Conservation (phyloP, 805 yeast species). For the Sugiyamaella qingdaonensis region DNA sequence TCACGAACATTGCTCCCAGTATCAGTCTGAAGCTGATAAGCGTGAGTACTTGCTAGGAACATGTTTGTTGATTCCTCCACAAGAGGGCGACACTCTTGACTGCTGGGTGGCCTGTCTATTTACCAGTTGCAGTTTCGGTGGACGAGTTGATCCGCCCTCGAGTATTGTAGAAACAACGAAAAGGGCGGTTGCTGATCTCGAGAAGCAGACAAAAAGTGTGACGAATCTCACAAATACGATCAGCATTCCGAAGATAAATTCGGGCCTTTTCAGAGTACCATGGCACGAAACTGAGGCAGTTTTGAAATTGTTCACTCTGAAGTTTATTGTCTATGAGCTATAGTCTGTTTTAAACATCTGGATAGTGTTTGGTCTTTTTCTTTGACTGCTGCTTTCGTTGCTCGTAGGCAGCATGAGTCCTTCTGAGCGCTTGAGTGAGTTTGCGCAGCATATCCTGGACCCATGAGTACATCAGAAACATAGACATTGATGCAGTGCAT, state of each 20-base stretch:
- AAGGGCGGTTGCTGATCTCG: slow-evolving; percentile 46
- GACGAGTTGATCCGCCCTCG: slow-evolving; percentile 37
- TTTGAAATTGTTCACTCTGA: slow-evolving; percentile 35
- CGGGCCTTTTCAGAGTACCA: slow-evolving; percentile 77
- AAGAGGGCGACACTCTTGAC: slow-evolving; percentile 29
- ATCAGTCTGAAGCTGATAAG: slow-evolving; percentile 23
- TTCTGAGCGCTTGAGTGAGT: slow-evolving; percentile 2
- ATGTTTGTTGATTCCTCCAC: slow-evolving; percentile 43
- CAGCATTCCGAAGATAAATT: slow-evolving; percentile 72
- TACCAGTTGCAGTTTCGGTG: slow-evolving; percentile 56
- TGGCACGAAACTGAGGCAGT: slow-evolving; percentile 65
- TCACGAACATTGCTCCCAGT: slow-evolving; percentile 37
- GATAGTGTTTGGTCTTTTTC: background rate
- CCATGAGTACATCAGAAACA: slow-evolving; percentile 29
- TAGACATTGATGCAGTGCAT: slow-evolving; percentile 29
- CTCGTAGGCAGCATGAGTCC: background rate
- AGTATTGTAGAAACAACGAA: slow-evolving; percentile 52
- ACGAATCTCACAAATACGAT: slow-evolving; percentile 31
- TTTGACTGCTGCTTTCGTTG: background rate
- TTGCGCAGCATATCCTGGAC: slow-evolving; percentile 16
- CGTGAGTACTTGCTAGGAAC: slow-evolving; percentile 47
- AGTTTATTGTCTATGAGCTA: slow-evolving; percentile 47
- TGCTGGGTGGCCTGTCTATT: slow-evolving; percentile 61
- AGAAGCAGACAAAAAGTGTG: slow-evolving; percentile 33
- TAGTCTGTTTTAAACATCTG: slow-evolving; percentile 17